phyloP scores from a whole-genome alignment of 495 filamentous ascomycete genomes.

The Lophium mytilinum region DNA sequence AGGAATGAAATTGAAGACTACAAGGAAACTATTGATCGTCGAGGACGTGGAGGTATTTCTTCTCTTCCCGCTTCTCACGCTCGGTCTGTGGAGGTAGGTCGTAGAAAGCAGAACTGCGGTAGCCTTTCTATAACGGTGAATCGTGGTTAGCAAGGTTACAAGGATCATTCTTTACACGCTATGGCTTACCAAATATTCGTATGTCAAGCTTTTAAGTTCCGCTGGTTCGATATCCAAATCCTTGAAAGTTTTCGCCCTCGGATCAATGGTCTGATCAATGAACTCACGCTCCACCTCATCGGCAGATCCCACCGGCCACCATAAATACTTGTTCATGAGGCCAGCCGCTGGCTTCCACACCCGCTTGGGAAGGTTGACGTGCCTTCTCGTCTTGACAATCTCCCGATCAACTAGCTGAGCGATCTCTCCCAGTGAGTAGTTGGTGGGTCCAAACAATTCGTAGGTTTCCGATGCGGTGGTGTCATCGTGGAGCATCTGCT shows the following conservation, averaged over 20 bases:
- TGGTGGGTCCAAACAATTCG: constrained; percentile 89
- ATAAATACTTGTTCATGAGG: constrained; percentile 67
- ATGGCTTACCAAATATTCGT: constrained; percentile 78
- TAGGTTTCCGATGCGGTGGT: constrained; percentile 81
- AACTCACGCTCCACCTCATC: constrained; percentile 92
- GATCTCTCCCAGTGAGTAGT: constrained; percentile 85
- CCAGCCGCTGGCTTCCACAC: constrained; percentile 63
- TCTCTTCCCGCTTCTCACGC: constrained; percentile 88
- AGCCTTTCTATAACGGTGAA: constrained; percentile 55
- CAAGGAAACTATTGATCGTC: constrained; percentile 61
- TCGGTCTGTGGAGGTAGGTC: constrained; percentile 91
- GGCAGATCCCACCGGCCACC: constrained; percentile 78
- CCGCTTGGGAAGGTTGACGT: constrained; percentile 83
- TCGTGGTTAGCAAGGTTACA: background rate
- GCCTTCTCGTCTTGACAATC: constrained; percentile 79
- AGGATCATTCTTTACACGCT: background rate
- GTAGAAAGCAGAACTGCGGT: constrained; percentile 74
- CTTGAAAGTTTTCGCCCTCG: constrained; percentile 86
- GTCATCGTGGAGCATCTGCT: constrained; percentile 83
- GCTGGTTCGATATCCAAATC: constrained; percentile 82
- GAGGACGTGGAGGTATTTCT: constrained; percentile 89
- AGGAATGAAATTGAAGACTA: background rate
- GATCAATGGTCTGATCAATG: constrained; percentile 88
- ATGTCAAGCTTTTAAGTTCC: constrained; percentile 73
- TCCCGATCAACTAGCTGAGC: constrained; percentile 80